Evolutionary conservation across 2,329 filamentous ascomycete species (phyloP).

Genomic region (Thielaviopsis populi): DNA sequence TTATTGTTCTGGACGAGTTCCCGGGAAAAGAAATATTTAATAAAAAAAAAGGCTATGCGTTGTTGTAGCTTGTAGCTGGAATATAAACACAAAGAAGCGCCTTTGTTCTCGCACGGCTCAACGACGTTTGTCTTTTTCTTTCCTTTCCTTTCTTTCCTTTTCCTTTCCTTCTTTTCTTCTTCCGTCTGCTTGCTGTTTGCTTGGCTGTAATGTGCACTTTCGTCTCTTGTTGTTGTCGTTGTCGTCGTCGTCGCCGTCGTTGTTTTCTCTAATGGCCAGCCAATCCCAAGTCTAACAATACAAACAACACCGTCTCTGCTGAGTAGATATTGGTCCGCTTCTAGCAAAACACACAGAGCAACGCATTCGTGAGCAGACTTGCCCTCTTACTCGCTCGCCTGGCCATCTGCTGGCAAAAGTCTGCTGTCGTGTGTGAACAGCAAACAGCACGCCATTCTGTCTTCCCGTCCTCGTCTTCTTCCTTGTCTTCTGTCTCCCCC

Average conservation of each 20-base stretch:
- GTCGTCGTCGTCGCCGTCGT: neutral
- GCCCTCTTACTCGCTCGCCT: neutral
- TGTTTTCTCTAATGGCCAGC: neutral
- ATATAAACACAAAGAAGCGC: slow-evolving; percentile 1
- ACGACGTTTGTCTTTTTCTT: neutral
- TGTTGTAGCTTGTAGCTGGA: neutral
- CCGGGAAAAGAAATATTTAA: too few relatives aligned
- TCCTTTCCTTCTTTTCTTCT: neutral
- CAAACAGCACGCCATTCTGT: neutral
- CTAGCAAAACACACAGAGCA: too few relatives aligned
- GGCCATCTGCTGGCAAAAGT: neutral
- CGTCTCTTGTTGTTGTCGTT: neutral
- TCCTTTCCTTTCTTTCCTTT: neutral
- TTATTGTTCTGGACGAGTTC: neutral
- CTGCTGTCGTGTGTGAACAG: too few relatives aligned
- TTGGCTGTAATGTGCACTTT: neutral
- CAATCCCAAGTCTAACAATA: neutral
- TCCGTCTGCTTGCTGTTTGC: neutral
- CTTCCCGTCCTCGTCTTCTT: neutral
- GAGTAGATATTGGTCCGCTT: too few relatives aligned
- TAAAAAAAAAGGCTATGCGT: neutral
- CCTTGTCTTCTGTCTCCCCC: neutral
- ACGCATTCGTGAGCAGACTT: neutral
- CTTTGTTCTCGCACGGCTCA: slow-evolving; percentile 1
- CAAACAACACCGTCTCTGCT: neutral